These are phyloP conservation scores for Phenoliferia sp. DNA, from an alignment of 1,284 basidiomycete genomes.

Conservation along the genomic window DNA sequence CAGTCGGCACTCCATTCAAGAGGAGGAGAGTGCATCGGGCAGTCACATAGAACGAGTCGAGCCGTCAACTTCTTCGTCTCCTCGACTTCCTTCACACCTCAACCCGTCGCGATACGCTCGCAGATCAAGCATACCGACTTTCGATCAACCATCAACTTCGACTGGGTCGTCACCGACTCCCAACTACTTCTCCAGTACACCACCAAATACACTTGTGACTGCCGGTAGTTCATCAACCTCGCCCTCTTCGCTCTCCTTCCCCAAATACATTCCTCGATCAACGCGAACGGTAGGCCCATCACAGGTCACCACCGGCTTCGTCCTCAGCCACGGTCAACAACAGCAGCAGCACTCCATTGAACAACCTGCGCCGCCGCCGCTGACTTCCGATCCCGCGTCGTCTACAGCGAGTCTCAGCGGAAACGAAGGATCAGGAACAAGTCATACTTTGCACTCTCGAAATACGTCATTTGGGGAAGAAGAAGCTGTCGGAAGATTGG, in stretches of 20 bases:
- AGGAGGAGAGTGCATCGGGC: slow-evolving; percentile 9
- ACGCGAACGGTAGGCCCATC: background rate
- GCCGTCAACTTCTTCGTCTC: background rate
- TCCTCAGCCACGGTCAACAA: no score
- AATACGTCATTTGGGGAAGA: background rate
- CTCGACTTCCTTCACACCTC: background rate
- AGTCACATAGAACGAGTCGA: background rate
- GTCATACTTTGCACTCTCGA: no score
- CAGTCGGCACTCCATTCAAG: slow-evolving; percentile 23
- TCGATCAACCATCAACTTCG: background rate
- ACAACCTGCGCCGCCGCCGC: background rate
- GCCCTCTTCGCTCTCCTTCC: slow-evolving; percentile 1
- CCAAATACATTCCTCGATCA: background rate
- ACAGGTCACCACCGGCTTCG: background rate
- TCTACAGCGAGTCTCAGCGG: background rate
- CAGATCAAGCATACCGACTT: no score
- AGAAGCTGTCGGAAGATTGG: background rate
- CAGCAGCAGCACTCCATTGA: background rate
- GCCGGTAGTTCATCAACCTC: no score
- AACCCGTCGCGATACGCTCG: background rate
- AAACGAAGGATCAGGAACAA: background rate
- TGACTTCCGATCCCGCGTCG: background rate
- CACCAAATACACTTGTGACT: no score
- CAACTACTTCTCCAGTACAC: no score
- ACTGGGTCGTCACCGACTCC: no score